A percentile compares a stretch with the other conserved stretches of the same genome.
These are phyloP conservation scores for Oemleria cerasiformis DNA, from an alignment of 306 rosid species.

Conservation along the genomic window DNA sequence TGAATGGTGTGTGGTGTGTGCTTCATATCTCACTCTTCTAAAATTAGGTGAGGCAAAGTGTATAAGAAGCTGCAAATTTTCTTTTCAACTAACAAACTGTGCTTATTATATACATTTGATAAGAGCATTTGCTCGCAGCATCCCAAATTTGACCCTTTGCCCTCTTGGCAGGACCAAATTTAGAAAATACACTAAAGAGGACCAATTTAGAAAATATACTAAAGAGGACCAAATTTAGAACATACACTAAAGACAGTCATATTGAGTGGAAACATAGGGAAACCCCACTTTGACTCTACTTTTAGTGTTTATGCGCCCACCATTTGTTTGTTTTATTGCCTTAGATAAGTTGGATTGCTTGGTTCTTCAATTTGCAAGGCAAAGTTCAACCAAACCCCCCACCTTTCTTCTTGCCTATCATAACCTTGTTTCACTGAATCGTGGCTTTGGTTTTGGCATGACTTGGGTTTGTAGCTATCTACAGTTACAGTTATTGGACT, in stretches of 20 bases:
- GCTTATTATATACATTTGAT: background rate
- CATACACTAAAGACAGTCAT: slow-evolving; percentile 12
- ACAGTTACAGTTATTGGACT: too few relatives aligned
- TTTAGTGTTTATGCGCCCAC: too few relatives aligned
- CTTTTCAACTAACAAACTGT: background rate
- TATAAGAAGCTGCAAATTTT: slow-evolving; percentile 12
- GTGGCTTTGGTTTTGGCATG: too few relatives aligned
- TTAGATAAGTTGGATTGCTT: too few relatives aligned
- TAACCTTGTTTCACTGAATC: too few relatives aligned
- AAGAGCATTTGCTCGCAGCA: background rate
- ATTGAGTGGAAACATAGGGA: slow-evolving; percentile 50
- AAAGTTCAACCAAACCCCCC: background rate
- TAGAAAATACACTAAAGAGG: slow-evolving; percentile 16
- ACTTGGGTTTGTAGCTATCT: too few relatives aligned
- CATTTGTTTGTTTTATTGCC: too few relatives aligned
- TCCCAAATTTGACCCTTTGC: slow-evolving; percentile 10
- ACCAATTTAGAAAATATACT: too few relatives aligned
- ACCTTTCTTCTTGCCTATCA: too few relatives aligned
- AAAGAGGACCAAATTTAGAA: slow-evolving; percentile 13
- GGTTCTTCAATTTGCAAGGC: background rate
- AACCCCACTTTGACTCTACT: slow-evolving; percentile 34
- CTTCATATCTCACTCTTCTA: background rate
- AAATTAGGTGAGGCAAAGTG: background rate
- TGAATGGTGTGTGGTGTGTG: too few relatives aligned
- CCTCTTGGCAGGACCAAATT: background rate